These are phyloP conservation scores for Coelastrella sp. DNA, from an alignment of 139 green algal species.

Conservation along the genomic window DNA sequence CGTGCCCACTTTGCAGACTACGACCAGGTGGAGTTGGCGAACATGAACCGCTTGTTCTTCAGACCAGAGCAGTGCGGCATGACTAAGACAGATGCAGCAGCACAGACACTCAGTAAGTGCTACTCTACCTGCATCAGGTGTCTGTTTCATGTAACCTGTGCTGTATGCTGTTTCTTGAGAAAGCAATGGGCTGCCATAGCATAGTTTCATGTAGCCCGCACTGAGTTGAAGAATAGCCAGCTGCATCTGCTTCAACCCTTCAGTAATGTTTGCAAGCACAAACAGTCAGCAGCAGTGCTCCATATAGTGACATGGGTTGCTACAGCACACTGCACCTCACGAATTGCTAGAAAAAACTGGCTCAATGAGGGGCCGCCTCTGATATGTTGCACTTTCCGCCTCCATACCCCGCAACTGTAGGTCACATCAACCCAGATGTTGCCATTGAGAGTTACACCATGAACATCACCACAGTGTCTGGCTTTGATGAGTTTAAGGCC, in stretches of 20 bases:
- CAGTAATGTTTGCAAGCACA: background rate
- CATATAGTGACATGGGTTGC: no score
- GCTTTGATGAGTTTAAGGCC: conserved; percentile 88
- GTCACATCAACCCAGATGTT: conserved; percentile 96
- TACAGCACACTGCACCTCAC: no score
- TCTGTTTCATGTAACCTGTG: no score
- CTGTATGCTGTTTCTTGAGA: background rate
- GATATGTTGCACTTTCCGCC: no score
- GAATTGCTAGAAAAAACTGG: no score
- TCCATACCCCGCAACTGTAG: no score
- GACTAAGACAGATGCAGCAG: conserved; percentile 97
- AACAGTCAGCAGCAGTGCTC: background rate
- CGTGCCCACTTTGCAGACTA: no score
- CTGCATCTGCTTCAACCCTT: no score
- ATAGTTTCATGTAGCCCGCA: no score
- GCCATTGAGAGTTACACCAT: conserved; percentile 90
- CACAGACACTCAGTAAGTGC: conserved; percentile 77
- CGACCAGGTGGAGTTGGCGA: conserved; percentile 97
- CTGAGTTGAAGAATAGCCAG: no score
- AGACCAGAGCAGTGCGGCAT: conserved; percentile 95
- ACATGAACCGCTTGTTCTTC: conserved; percentile 99
- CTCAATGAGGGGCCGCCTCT: no score
- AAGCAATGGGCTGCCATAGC: no score
- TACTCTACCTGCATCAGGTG: background rate
- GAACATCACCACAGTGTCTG: conserved; percentile 97